Conservation (phyloP, 805 yeast species). For the Starmerella apis region DNA sequence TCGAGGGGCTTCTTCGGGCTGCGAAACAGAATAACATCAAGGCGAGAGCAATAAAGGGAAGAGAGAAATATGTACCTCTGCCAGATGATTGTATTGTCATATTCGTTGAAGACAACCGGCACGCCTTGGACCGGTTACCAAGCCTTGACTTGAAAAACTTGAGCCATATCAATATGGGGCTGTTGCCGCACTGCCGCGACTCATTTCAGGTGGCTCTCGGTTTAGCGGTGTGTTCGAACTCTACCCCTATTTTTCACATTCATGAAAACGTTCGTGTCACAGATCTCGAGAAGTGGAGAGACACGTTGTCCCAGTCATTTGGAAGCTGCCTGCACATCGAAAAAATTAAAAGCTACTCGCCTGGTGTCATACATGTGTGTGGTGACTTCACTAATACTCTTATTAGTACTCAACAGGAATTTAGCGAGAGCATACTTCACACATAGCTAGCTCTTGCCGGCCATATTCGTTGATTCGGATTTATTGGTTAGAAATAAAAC, state of each 20-base stretch:
- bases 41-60: conserved; percentile 32
- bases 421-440: no score
- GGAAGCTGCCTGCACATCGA: conserved; percentile 39
- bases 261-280: conserved; percentile 59
- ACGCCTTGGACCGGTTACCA: conserved; percentile 36
- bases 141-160: conserved; percentile 28
- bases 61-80: conserved; percentile 31
- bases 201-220: conserved; percentile 46
- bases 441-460: no score
- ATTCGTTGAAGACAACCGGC: conserved; percentile 55
- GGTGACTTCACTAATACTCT: conserved; percentile 33
- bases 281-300: conserved; percentile 34
- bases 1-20: conserved; percentile 57
- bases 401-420: no score
- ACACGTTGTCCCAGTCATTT: conserved; percentile 23
- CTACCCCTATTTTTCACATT: conserved; percentile 39
- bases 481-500: no score
- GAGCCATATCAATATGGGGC: conserved; percentile 63
- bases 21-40: conserved; percentile 38
- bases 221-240: conserved; percentile 18
- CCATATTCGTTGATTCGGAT: no score
- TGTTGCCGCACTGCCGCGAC: conserved; percentile 58
- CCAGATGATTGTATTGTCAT: conserved; percentile 36
- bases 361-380: conserved; percentile 73
- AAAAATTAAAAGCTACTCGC: conserved; percentile 74